Percentiles rank a stretch among this genome's conserved stretches.
Conservation (phyloP, 352 stramenopile species). For the Phytophthora sp. region DNA sequence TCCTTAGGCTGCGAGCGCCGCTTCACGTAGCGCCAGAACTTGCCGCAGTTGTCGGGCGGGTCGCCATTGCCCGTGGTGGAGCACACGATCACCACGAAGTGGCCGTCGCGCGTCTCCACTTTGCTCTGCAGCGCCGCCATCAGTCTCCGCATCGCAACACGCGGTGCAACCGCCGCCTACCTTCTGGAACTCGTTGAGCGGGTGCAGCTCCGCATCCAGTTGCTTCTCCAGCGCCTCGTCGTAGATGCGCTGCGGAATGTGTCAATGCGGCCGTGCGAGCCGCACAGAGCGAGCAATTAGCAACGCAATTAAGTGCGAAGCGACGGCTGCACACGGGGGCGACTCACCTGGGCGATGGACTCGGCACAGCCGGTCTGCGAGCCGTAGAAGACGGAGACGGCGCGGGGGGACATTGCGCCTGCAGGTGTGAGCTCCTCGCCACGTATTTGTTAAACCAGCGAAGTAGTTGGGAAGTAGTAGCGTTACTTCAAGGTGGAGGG, state of each 20-base stretch:
- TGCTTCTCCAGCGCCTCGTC: slow-evolving; percentile 64
- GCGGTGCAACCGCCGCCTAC: too few species aligned
- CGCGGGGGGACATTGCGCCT: slow-evolving; percentile 12
- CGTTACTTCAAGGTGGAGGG: neutral
- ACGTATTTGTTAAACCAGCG: slow-evolving; percentile 1
- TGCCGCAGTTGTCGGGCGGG: slow-evolving; percentile 92
- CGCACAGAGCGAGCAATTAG: too few species aligned
- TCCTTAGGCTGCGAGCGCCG: slow-evolving; percentile 80
- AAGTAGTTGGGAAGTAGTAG: slow-evolving; percentile 5
- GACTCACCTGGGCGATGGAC: slow-evolving; percentile 78
- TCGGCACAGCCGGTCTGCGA: slow-evolving; percentile 90
- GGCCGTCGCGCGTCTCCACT: slow-evolving; percentile 42
- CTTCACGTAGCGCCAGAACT: slow-evolving; percentile 94
- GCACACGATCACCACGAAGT: slow-evolving; percentile 87
- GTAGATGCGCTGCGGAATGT: slow-evolving; percentile 59
- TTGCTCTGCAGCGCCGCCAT: slow-evolving; percentile 33
- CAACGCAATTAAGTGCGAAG: neutral
- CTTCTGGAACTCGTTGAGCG: slow-evolving; percentile 77
- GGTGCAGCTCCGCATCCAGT: slow-evolving; percentile 53
- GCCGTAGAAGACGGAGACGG: slow-evolving; percentile 78
- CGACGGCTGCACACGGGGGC: neutral
- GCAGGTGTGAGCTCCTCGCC: neutral
- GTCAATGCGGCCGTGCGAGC: too few species aligned
- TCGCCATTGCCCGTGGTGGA: slow-evolving; percentile 97
- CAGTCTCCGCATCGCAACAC: neutral